Evolutionary conservation across 202 grass and related monocot genomes (phyloP), one percentile per base, ranked within the genome.

Genomic region (Thinopyrum obtusiflorum): DNA sequence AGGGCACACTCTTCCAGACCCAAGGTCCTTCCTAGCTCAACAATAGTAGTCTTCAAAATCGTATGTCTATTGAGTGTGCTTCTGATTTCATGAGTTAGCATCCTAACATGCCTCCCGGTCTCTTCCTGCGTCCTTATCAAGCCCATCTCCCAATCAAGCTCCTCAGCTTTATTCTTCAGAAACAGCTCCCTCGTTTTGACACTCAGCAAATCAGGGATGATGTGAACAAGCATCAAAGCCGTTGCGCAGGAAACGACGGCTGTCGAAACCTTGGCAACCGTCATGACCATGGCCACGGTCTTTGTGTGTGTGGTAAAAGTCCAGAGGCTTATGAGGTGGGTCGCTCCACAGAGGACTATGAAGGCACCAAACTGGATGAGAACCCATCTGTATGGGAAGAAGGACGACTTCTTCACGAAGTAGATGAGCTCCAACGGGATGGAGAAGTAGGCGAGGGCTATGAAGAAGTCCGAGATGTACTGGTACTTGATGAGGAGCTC

Each of bases 81-180:
- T 84, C 96, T 88, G 66, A 98, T 98, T 85, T 98, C 97, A 77
- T 98, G 97, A 4, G 97, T 98, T 59, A 98, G 92, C 97, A 98
- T 98, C 83, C 97, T 87, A 63, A 98, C 97, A 86, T 98, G 97
- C 47, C 97, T 88, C 74, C 97, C 97, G 0, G 93, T 97, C 90
- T 89, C 92, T 32, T 90, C 89, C 65, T 94, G 90, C 3, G 87
- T 93, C 71, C 93, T 87, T 79, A 97, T 93, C 62, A 93, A 60
- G 62, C 95, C 95, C 93, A 93, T 97, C 81, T 92, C 92, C 68
- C 85, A 88, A 93, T 95, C 95, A 49, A 93, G 86, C 87, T 97
- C 77, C 35, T 92, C 89, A 39, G 92, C 95, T 60, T 93, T 95
- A 71, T 93, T 97, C 79, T 95, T 95, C 40, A 97, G 78, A 77